Conservation (phyloP, 192 early-diverging fungal genomes). For the Lobosporangium transversale region DNA sequence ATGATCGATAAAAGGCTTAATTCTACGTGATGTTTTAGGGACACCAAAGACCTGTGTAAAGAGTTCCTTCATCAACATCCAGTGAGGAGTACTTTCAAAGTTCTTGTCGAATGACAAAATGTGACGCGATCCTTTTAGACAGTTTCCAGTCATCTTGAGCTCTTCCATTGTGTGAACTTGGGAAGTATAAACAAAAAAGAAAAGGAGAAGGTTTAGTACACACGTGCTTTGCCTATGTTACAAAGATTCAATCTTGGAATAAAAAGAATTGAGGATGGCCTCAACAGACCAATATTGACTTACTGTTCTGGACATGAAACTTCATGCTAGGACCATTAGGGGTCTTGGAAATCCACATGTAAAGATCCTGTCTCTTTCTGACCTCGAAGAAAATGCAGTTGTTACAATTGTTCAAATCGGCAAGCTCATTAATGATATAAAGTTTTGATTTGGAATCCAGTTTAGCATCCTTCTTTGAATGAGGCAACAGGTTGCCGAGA, state of each 20-base stretch:
- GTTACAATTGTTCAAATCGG: conserved; percentile 98
- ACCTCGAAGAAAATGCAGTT: conserved; percentile 97
- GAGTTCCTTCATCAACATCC: conserved; percentile 91
- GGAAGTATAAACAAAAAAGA: neutral
- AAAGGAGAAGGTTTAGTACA: neutral
- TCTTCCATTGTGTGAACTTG: conserved; percentile 99
- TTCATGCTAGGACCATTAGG: conserved; percentile 96
- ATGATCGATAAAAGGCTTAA: conserved; percentile 98
- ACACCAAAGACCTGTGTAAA: conserved; percentile 92
- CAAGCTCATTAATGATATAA: conserved; percentile 90
- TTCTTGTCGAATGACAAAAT: conserved; percentile 94
- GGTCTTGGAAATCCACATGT: conserved; percentile 95
- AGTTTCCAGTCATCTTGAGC: conserved; percentile 98
- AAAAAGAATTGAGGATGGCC: too few relatives aligned
- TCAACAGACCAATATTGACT: too few relatives aligned
- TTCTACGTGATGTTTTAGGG: conserved; percentile 85
- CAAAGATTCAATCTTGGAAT: too few relatives aligned
- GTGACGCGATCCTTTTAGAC: conserved; percentile 94
- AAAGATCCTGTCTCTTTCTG: conserved; percentile 90
- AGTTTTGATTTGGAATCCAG: conserved; percentile 93
- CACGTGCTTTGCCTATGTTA: neutral
- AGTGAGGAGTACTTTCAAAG: conserved; percentile 90
- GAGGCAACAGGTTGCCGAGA: conserved; percentile 87
- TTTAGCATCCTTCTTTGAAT: conserved; percentile 96
- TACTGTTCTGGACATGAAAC: conserved; percentile 94